phyloP scores from a whole-genome alignment of 768 basidiomycete species.

The Ramaria sp. region DNA sequence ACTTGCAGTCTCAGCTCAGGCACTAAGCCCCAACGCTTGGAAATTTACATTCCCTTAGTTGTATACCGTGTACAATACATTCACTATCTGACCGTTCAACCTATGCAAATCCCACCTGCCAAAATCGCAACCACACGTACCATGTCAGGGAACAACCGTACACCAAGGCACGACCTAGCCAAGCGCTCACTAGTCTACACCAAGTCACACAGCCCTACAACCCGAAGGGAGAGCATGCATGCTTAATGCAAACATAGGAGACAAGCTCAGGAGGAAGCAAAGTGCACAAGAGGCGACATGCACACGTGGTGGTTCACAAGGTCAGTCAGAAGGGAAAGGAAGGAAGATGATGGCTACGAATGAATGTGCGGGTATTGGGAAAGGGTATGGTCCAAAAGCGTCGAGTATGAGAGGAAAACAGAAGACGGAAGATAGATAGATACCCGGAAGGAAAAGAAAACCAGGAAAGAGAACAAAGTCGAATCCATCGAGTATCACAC shows the following conservation, averaged over 20 bases:
- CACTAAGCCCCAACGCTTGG: neutral
- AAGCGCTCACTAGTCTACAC: slow-evolving; percentile 9
- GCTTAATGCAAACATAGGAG: neutral
- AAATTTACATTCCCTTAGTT: neutral
- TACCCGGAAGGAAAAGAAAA: slow-evolving; percentile 7
- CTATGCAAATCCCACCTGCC: neutral
- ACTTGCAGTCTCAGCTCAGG: too few relatives aligned
- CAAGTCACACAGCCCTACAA: slow-evolving; percentile 7
- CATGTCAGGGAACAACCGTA: neutral
- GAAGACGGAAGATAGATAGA: slow-evolving; percentile 11
- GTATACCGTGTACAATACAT: neutral
- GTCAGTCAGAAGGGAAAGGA: slow-evolving; percentile 6
- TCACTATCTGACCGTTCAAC: neutral
- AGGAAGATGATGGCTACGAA: slow-evolving; percentile 8
- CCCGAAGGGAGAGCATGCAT: slow-evolving; percentile 8
- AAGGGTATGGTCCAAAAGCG: slow-evolving; percentile 15
- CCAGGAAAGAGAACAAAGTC: neutral
- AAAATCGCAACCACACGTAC: neutral
- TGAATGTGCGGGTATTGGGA: slow-evolving; percentile 6
- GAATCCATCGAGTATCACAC: slow-evolving; percentile 12
- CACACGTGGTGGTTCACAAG: too few relatives aligned
- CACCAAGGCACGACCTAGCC: neutral
- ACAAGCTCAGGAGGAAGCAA: slow-evolving; percentile 3
- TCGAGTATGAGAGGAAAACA: slow-evolving; percentile 15
- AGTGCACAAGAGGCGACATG: slow-evolving; percentile 9